A percentile compares a stretch with the other conserved stretches of the same genome.
phyloP scores from a whole-genome alignment of 805 yeast species.

The Candida dajiaensis region DNA sequence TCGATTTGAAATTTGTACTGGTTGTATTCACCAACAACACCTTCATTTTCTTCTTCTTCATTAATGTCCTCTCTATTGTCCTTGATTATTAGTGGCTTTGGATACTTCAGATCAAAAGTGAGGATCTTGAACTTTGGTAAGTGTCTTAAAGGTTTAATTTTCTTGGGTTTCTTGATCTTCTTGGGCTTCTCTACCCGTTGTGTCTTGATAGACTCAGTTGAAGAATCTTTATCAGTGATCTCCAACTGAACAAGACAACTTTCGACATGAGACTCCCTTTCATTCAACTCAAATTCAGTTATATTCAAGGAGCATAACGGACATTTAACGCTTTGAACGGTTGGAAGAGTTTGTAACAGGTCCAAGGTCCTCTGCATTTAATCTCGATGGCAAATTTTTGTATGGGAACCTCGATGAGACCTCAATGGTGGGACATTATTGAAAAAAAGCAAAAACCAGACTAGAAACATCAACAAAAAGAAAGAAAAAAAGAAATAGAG shows the following conservation, averaged over 20 bases:
- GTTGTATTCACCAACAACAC: background rate
- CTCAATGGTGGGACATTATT: too few species aligned
- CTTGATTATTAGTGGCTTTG: conserved; percentile 2
- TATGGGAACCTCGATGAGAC: too few species aligned
- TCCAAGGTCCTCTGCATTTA: conserved; percentile 8
- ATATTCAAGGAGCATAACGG: conserved; percentile 46
- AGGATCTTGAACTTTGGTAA: conserved; percentile 50
- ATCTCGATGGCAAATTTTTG: background rate
- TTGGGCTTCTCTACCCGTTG: background rate
- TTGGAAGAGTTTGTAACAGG: background rate
- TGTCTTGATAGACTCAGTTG: conserved; percentile 24
- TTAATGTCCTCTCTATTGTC: background rate
- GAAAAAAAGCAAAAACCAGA: too few species aligned
- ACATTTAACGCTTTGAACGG: conserved; percentile 26
- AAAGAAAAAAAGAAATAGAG: background rate
- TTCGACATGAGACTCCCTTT: conserved; percentile 50
- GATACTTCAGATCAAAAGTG: conserved; percentile 27
- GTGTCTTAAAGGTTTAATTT: conserved; percentile 11
- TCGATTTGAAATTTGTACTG: conserved; percentile 29
- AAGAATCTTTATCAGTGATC: conserved; percentile 13
- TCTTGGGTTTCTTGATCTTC: background rate
- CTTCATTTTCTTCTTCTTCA: background rate
- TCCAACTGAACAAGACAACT: conserved; percentile 34
- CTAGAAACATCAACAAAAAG: background rate
- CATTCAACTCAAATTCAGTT: conserved; percentile 32